Conservation (phyloP, 371 early-diverging fungal genomes). For the Polyrhizophydium stewartii region DNA sequence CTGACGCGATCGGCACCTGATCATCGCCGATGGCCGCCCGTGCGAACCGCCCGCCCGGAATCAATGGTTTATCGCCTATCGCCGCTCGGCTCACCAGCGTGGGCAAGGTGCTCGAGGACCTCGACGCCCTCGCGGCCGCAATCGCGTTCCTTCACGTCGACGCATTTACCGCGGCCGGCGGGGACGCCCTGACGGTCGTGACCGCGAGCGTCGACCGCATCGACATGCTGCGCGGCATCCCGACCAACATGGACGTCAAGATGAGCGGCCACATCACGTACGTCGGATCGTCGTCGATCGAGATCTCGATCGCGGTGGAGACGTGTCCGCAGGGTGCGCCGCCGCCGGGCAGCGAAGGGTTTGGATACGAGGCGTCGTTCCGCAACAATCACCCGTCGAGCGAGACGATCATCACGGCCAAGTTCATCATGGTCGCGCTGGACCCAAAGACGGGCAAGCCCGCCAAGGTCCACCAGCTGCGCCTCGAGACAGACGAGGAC, state of each 20-base stretch:
- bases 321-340: conserved; percentile 21
- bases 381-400: background rate
- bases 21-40: too few species aligned
- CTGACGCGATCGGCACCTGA: too few species aligned
- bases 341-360: conserved; percentile 2
- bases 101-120: conserved; percentile 63
- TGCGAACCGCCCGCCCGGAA: too few species aligned
- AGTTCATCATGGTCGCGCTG: conserved; percentile 89
- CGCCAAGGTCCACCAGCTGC: conserved; percentile 67
- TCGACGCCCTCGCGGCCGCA: conserved; percentile 81
- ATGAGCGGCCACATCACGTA: conserved; percentile 61
- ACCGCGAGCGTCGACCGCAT: conserved; percentile 88
- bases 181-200: conserved; percentile 65
- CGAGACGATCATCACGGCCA: conserved; percentile 58
- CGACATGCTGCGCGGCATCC: conserved; percentile 66
- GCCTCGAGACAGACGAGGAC: conserved; percentile 69
- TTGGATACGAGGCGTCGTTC: conserved; percentile 5
- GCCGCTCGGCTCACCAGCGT: conserved; percentile 11
- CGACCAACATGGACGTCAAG: conserved; percentile 63
- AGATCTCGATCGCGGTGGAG: conserved; percentile 77
- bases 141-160: conserved; percentile 76
- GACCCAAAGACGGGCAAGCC: conserved; percentile 69
- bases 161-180: conserved; percentile 44
- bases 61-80: background rate
- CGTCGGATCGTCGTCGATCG: conserved; percentile 89